Evolutionary conservation across 1,284 basidiomycete genomes (phyloP).

Genomic region (Ustilago shanxiensis): DNA sequence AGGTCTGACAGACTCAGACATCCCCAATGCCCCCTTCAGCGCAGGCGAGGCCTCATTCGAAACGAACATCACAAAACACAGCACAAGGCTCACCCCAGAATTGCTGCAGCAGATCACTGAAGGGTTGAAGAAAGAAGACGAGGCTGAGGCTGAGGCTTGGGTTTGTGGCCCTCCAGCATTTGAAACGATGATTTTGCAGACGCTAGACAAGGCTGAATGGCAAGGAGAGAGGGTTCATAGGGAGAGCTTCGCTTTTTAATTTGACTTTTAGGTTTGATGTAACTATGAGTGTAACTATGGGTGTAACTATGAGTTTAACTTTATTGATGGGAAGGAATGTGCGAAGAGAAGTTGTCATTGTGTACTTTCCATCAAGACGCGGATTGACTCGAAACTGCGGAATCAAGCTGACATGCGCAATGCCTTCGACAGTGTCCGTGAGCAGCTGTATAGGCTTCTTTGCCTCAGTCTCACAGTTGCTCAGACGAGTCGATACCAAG

Average conservation of each 20-base stretch:
- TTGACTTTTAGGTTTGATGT: not conserved
- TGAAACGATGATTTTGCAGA: slow-evolving; percentile 21
- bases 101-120: slow-evolving; percentile 5
- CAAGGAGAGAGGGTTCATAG: slow-evolving; percentile 19
- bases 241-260: slow-evolving; percentile 36
- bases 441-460: too few relatives aligned
- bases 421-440: too few relatives aligned
- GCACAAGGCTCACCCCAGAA: slow-evolving; percentile 18
- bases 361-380: too few relatives aligned
- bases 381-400: too few relatives aligned
- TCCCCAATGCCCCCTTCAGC: not conserved
- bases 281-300: not conserved
- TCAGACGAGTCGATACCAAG: too few relatives aligned
- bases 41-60: not conserved
- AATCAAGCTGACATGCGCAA: too few relatives aligned
- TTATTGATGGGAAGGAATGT: not conserved
- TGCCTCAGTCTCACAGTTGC: too few relatives aligned
- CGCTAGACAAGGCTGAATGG: slow-evolving; percentile 23
- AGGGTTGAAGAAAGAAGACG: not conserved
- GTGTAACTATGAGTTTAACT: not conserved
- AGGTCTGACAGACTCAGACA: slow-evolving; percentile 13
- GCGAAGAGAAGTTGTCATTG: not conserved
- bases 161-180: slow-evolving; percentile 34
- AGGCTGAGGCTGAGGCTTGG: slow-evolving; percentile 24
- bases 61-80: slow-evolving; percentile 9